Evolutionary conservation across 805 yeast species (phyloP), one percentile per base, ranked within the genome.

Genomic region (Kluyveromyces aestuarii): DNA sequence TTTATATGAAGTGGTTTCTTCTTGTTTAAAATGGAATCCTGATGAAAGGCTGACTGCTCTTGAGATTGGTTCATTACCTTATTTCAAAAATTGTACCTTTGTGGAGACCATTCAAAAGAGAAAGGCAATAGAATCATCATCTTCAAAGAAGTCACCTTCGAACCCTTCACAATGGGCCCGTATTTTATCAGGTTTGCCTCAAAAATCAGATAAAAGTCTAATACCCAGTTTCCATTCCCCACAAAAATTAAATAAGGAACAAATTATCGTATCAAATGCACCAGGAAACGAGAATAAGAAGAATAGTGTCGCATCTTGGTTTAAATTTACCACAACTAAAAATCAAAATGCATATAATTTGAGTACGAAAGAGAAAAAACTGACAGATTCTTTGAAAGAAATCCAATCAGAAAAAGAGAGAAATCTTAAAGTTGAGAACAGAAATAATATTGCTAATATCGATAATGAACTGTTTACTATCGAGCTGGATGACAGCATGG

Each of bases 21-120:
- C 68, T 68, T 50, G 75, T 73, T 69, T 89, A 35, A 68, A 74
- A 45, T 89, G 96, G 96, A 82, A 87, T 64, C 95, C 96, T 1
- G 63, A 66, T n/a, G 60, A 64, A n/a, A 72, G 95, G 54, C 74
- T 79, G 0, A 73, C 75, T 37, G 83, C 76, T 1, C 70, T 70
- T 1, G 64, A 64, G 8, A 54, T 85, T 30, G 69, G 80, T 50
- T 45, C 64, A 14, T 70, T 77, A 76, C 67, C 74, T 0, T 85
- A 80, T 61, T 85, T 85, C 63, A 64, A 66, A 45, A 71, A 71
- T 16, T 71, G 83, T 2, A 61, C 69, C 14, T 39, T 44, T 21
- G 14, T n/a, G 6, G 37, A 38, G 18, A 30, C 30, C 27, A 21
- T 36, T 8, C 39, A 47, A 64, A 62, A 35, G 60, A 62, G 44